Evolutionary conservation across 129 eudicot genomes (phyloP), one percentile per base, ranked within the genome.

Genomic region (Mikania micrantha): DNA sequence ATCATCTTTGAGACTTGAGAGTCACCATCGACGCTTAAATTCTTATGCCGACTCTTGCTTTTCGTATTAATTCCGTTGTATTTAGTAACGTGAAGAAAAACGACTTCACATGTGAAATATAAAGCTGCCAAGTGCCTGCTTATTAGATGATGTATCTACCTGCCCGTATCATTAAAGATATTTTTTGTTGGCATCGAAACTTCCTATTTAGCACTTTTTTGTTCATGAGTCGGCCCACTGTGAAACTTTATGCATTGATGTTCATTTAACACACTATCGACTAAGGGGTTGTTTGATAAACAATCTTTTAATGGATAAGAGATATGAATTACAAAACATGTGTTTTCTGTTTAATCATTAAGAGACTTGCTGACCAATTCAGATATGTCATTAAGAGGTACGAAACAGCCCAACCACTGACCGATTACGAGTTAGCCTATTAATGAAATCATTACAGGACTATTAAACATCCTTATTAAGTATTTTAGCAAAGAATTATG

Each of bases 101-200:
- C 38, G 17, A 38, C 19, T 27, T 24, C 42, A 3, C 70, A 11
- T 49, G 3, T 34, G 31, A 16, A 16, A 32, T 15, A n/a, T n/a
- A n/a, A n/a, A n/a, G 39, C 27, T 34, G 63, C 71, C 64, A 48
- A 48, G 34, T 48, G 42, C 36, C 17, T 32, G 10, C 36, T 0
- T 28, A 15, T 58, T 41, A 40, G 63, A 47, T 48, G 70, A 38
- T 12, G 50, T n/a, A n/a, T 31, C 60, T 10, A 39, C 20, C 27
- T 24, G 31, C 19, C 1, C 8, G 20, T 74, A 57, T 28, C 36
- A 31, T 74, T 19, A 1, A 67, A 25, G 54, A 58, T 44, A 45
- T 42, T 45, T 68, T 67, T 67, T 35, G 68, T 67, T 16, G 42
- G 63, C 45, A 45, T 75, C 56, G 54, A 57, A 45, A 67, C 59